Conservation (phyloP, 768 basidiomycete genomes). For the Rhodosporidiobolus sp. region DNA sequence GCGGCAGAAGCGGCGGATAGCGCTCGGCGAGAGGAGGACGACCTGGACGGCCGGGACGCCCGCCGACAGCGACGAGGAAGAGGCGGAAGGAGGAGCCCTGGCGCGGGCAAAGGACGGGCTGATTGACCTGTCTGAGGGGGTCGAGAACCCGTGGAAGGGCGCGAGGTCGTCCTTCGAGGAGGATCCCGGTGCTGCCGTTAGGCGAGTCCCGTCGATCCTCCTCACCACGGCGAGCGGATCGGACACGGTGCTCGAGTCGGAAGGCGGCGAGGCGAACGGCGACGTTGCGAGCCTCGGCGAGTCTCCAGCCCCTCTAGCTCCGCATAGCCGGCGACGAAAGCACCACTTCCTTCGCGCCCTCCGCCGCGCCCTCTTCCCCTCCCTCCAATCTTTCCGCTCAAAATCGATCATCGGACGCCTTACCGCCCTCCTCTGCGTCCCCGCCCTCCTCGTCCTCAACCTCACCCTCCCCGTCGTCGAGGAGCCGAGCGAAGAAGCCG, state of each 20-base stretch:
- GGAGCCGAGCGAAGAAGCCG: slow-evolving; percentile 53
- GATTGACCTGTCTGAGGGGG: slow-evolving; percentile 23
- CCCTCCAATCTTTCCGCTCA: slow-evolving; percentile 66
- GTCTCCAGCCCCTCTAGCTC: too few species aligned
- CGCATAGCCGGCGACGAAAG: neutral
- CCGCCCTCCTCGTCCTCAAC: slow-evolving; percentile 79
- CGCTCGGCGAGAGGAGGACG: slow-evolving; percentile 7
- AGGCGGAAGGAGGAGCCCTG: neutral
- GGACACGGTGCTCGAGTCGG: neutral
- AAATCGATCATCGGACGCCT: slow-evolving; percentile 71
- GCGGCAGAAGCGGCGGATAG: neutral
- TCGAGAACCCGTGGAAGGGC: slow-evolving; percentile 32
- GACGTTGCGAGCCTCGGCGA: neutral
- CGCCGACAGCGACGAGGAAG: neutral
- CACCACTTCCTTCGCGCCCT: slow-evolving; percentile 42
- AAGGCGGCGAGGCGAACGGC: neutral
- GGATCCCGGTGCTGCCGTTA: neutral
- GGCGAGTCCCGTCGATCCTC: slow-evolving; percentile 31
- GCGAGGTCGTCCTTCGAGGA: neutral
- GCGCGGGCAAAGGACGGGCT: neutral
- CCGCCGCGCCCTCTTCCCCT: slow-evolving; percentile 74
- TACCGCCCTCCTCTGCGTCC: slow-evolving; percentile 74
- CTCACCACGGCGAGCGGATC: slow-evolving; percentile 28
- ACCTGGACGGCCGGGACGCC: neutral
- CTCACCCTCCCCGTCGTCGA: slow-evolving; percentile 85